Percentiles rank a stretch among this genome's conserved stretches.
phyloP scores from a whole-genome alignment of 176 grass and related monocot species.

The Aegilops umbellulata region DNA sequence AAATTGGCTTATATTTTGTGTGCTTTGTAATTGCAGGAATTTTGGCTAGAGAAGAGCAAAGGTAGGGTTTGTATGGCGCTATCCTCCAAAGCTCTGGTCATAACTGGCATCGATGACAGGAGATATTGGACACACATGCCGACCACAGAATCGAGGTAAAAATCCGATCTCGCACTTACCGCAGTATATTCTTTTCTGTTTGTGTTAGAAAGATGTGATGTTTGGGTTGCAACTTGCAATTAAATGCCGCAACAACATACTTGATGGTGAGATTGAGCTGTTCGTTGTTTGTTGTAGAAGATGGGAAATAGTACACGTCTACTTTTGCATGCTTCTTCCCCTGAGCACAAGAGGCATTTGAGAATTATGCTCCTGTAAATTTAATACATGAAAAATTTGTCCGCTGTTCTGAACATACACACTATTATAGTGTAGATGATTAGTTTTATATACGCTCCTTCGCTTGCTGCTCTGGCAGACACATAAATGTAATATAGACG shows the following conservation, averaged over 20 bases:
- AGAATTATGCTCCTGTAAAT: background rate
- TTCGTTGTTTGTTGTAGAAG: slow-evolving; percentile 1
- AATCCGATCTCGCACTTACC: background rate
- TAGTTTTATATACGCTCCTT: background rate
- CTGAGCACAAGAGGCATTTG: background rate
- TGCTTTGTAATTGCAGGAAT: slow-evolving; percentile 50
- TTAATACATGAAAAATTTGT: background rate
- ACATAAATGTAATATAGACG: background rate
- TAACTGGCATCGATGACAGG: slow-evolving; percentile 75
- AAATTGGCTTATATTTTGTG: slow-evolving; percentile 1
- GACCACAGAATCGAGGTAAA: slow-evolving; percentile 85
- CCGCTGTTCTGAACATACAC: background rate
- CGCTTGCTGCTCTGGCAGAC: background rate
- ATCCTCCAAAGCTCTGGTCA: slow-evolving; percentile 72
- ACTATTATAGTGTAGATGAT: background rate
- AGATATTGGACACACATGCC: slow-evolving; percentile 88
- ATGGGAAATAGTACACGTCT: background rate
- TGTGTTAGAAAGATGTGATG: background rate
- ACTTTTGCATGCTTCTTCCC: background rate
- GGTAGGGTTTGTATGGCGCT: slow-evolving; percentile 81
- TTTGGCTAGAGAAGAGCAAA: slow-evolving; percentile 84
- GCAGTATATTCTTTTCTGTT: background rate
- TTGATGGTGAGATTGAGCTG: slow-evolving; percentile 2
- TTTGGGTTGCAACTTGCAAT: background rate
- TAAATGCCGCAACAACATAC: background rate